A percentile compares a stretch with the other conserved stretches of the same genome.
Conservation (phyloP, 2,329 filamentous ascomycete species). For the Fonsecaea erecta region DNA sequence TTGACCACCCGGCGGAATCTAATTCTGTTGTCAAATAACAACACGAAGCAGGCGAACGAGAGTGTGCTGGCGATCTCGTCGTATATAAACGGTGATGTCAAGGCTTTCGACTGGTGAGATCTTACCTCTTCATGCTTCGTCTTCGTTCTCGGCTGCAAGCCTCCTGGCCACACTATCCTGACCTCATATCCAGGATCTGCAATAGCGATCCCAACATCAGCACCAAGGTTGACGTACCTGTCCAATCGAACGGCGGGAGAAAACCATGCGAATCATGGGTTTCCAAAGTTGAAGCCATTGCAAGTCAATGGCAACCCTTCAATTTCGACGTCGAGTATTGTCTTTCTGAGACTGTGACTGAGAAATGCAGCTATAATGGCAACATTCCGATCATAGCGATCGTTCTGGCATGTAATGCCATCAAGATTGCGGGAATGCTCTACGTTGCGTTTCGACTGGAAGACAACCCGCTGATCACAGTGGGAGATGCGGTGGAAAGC, state of each 20-base stretch:
- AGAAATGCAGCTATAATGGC: conserved; percentile 33
- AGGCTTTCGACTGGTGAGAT: conserved; percentile 12
- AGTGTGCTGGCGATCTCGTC: background rate
- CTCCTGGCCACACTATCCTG: background rate
- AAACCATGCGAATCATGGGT: conserved; percentile 27
- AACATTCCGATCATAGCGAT: conserved; percentile 35
- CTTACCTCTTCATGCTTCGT: background rate
- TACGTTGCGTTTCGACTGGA: conserved; percentile 27
- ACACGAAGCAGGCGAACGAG: background rate
- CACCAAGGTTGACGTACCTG: conserved; percentile 5
- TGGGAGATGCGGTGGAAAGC: conserved; percentile 41
- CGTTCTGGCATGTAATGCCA: conserved; percentile 32
- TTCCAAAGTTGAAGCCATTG: conserved; percentile 14
- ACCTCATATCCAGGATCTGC: conserved; percentile 25
- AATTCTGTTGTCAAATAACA: conserved; percentile 27
- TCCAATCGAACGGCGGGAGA: background rate
- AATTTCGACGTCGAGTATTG: conserved; percentile 31
- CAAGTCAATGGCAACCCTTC: conserved; percentile 29
- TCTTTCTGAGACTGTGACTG: conserved; percentile 27
- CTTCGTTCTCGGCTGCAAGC: background rate
- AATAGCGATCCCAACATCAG: conserved; percentile 11
- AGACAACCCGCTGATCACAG: conserved; percentile 38
- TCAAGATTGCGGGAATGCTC: conserved; percentile 34
- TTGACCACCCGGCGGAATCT: conserved; percentile 26
- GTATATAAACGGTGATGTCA: background rate